Conservation (phyloP, 2,329 filamentous ascomycete species). For the Coniochaeta hoffmannii region DNA sequence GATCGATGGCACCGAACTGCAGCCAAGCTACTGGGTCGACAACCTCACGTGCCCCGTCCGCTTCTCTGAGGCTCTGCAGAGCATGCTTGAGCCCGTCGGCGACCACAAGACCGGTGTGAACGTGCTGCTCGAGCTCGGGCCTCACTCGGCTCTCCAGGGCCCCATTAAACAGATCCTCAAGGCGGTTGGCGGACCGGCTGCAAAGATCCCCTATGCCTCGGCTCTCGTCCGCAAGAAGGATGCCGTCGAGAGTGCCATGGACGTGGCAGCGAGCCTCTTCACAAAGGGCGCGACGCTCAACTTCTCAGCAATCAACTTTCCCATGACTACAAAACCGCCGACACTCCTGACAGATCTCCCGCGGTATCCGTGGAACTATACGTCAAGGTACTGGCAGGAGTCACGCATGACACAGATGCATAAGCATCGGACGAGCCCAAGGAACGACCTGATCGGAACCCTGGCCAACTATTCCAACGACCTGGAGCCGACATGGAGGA, state of each 20-base stretch:
- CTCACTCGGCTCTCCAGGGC: constrained; percentile 40
- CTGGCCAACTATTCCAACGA: constrained; percentile 35
- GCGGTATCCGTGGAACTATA: constrained; percentile 40
- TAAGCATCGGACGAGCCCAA: constrained; percentile 29
- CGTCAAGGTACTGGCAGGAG: constrained; percentile 39
- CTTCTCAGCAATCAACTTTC: constrained; percentile 39
- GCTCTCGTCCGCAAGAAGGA: constrained; percentile 44
- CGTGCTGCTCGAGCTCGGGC: constrained; percentile 40
- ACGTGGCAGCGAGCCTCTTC: constrained; percentile 36
- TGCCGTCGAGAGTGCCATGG: constrained; percentile 33
- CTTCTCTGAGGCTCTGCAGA: constrained; percentile 31
- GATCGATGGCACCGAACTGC: constrained; percentile 28
- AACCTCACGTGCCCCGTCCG: constrained; percentile 29
- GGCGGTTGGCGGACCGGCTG: constrained; percentile 29
- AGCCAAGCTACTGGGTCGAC: constrained; percentile 25
- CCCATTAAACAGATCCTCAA: constrained; percentile 44
- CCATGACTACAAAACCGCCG: constrained; percentile 24
- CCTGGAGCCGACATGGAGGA: constrained; percentile 40
- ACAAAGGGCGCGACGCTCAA: constrained; percentile 35
- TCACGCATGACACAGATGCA: constrained; percentile 34
- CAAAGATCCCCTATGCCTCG: constrained; percentile 34
- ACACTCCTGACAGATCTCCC: constrained; percentile 34
- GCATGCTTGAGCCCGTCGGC: constrained; percentile 27
- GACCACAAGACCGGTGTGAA: constrained; percentile 30
- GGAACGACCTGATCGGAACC: constrained; percentile 39